Percentiles rank a stretch among this genome's conserved stretches.
Evolutionary conservation across 2,329 filamentous ascomycete genomes (phyloP).

Genomic region (Trichoderma harzianum): DNA sequence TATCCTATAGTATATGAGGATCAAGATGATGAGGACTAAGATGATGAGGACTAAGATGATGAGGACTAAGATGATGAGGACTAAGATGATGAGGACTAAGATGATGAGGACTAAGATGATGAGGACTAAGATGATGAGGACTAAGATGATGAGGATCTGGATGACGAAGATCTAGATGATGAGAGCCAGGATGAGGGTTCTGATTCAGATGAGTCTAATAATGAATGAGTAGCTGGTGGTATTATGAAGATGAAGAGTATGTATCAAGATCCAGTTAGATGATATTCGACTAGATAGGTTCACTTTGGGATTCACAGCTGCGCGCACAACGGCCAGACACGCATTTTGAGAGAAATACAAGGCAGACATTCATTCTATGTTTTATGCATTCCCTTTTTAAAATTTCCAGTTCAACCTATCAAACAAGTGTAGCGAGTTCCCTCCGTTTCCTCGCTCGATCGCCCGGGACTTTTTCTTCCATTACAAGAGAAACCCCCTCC

Average conservation of each 20-base stretch:
- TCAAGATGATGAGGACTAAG: too few relatives aligned
- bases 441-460: slow-evolving; percentile 31
- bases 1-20: too few relatives aligned
- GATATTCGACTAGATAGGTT: background rate
- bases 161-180: background rate
- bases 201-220: background rate
- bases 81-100: too few relatives aligned
- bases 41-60: too few relatives aligned
- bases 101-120: too few relatives aligned
- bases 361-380: slow-evolving; percentile 9
- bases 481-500: slow-evolving; percentile 30
- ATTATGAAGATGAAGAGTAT: background rate
- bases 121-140: too few relatives aligned
- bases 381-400: slow-evolving; percentile 16
- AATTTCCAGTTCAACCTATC: slow-evolving; percentile 31
- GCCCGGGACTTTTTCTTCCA: slow-evolving; percentile 18
- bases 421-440: slow-evolving; percentile 32
- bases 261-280: background rate
- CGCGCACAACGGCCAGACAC: background rate
- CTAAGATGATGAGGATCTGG: too few relatives aligned
- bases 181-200: background rate
- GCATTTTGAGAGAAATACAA: background rate
- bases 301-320: background rate
- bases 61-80: too few relatives aligned
- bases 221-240: background rate